phyloP scores from a whole-genome alignment of 2,329 filamentous ascomycete species.

The Pseudogymnoascus sp. region DNA sequence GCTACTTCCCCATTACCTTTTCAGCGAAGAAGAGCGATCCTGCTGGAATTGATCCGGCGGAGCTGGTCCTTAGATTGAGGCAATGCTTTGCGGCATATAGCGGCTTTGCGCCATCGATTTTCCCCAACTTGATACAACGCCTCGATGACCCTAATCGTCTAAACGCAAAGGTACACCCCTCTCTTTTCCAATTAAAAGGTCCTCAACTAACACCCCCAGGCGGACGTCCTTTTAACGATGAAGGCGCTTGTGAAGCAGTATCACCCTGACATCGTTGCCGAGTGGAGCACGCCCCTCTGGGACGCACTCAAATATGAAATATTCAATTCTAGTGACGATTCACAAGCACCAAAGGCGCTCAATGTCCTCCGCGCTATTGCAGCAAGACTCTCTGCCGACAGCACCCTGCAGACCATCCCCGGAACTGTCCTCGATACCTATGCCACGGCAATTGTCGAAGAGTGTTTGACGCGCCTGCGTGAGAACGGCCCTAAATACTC shows the following conservation, averaged over 20 bases:
- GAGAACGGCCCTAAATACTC: background rate
- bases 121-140: constrained; percentile 8
- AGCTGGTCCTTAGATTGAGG: constrained; percentile 9
- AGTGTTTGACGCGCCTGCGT: constrained; percentile 1
- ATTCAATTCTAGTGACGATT: constrained; percentile 25
- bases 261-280: constrained; percentile 11
- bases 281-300: constrained; percentile 23
- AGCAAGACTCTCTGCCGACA: constrained; percentile 6
- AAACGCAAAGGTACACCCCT: background rate
- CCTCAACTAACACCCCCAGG: background rate
- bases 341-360: constrained; percentile 22
- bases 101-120: background rate
- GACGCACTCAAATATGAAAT: constrained; percentile 27
- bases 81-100: constrained; percentile 4
- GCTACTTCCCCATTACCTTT: constrained; percentile 12
- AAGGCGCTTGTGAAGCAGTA: constrained; percentile 13
- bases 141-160: constrained; percentile 5
- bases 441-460: constrained; percentile 1
- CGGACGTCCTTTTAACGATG: constrained; percentile 11
- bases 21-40: constrained; percentile 2
- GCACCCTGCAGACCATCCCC: constrained; percentile 9
- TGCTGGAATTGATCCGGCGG: background rate
- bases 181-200: too few relatives aligned
- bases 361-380: constrained; percentile 19
- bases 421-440: constrained; percentile 8